Base-by-base conservation (phyloP, 768 basidiomycete genomes). In the Macrocybe gigantea region DNA sequence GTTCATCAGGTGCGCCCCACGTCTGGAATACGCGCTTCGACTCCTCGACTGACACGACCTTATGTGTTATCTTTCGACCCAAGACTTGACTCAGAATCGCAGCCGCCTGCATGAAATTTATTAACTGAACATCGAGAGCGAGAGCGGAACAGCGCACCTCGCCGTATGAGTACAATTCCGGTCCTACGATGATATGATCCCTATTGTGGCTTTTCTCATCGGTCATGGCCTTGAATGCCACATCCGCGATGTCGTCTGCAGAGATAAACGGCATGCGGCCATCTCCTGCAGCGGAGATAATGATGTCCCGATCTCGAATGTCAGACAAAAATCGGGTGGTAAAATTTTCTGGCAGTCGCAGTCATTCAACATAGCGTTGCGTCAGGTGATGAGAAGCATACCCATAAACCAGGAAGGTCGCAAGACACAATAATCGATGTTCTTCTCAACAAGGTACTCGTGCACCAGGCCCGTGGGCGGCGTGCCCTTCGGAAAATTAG, bases 321-420 rank as follows among this genome's bases (percentile, higher is more conserved):
- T 42, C 44, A 7, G 48, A 38, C 6, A 47, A 15, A 47, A 55
- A 63, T 14, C 48, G 45, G 6, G 47, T 50, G 2, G 45, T 42
- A 14, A 69, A 60, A 50, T 70, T 70, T 29, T 70, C 68, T 70
- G 41, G 45, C 34, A 33, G n/a, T n/a, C n/a, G n/a, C n/a, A n/a
- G n/a, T n/a, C n/a, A n/a, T n/a, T n/a, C n/a, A n/a, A n/a, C n/a
- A n/a, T n/a, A n/a, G n/a, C n/a, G n/a, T n/a, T n/a, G n/a, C n/a
- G n/a, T n/a, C n/a, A n/a, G n/a, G n/a, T n/a, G n/a, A n/a, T n/a
- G n/a, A n/a, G n/a, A 32, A 22, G 48, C 60, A 7, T 39, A 69
- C 70, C 67, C 22, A 60, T 62, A 49, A 71, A 71, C 65, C 64
- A 68, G 7, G 70, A 65, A 1, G 70, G 70, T 1, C 69, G 55